Base-by-base conservation (phyloP, 306 rosid species). In the Begonia peltatifolia region DNA sequence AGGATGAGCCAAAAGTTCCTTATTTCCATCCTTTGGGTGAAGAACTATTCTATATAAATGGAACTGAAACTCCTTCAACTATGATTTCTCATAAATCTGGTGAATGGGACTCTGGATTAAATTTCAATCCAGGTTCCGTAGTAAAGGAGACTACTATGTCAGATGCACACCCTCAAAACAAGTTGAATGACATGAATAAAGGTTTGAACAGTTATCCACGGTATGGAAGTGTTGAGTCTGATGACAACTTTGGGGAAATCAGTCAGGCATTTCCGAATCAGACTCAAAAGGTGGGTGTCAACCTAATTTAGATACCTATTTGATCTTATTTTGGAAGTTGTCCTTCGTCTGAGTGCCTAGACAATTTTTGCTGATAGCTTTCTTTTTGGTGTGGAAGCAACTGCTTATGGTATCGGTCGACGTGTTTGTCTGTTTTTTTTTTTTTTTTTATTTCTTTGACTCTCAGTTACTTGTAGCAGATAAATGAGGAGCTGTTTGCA, bases 181-280 rank as follows among this genome's bases (percentile, higher is more conserved):
- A 61, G 59, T 67, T 59, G 49, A 68, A 62, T 67, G 75, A 48
- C 51, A 52, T 54, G 38, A 44, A 47, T 60, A 61, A 61, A 63
- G 63, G 10, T 16, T 49, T 58, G 52, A 67, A 30, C 57, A 53
- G 71, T 61, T 64, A 65, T 46, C 61, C 68, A 15, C 25, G 60
- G 18, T 66, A 62, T 57, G 54, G 54, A 38, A 58, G 65, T 53
- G 58, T 52, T 61, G 66, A 63, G 54, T 68, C 57, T 22, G 41
- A 61, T 56, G 72, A 66, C 47, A 70, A 72, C 49, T 64, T 67
- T 64, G 68, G 68, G 59, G 71, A 72, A 59, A 54, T 76, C 62
- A 70, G 64, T 52, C 65, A 57, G 52, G 72, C 70, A 54, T 56
- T 58, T 68, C 10, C 62, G 20, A 80, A 62, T 30, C 38, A 30